Evolutionary conservation across 2,329 filamentous ascomycete genomes (phyloP).

Genomic region (Aspergillus calidoustus): DNA sequence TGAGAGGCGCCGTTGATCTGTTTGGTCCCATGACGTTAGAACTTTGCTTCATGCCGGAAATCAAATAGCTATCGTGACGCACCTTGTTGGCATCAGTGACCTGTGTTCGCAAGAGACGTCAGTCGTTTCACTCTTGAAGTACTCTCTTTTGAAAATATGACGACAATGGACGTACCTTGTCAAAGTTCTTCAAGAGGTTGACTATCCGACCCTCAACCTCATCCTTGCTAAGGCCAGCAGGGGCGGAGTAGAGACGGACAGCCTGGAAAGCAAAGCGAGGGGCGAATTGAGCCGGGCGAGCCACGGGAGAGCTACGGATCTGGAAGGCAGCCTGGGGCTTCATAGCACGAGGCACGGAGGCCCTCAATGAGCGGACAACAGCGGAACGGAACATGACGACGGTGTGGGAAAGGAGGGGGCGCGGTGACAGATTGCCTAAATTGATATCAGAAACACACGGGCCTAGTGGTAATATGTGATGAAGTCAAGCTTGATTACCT

Average conservation of each 20-base stretch:
- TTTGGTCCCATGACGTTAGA: conserved; percentile 29
- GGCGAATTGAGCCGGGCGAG: conserved; percentile 63
- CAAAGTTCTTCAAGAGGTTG: conserved; percentile 91
- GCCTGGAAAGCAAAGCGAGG: conserved; percentile 69
- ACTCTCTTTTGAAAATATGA: not conserved
- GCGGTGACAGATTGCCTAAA: conserved; percentile 15
- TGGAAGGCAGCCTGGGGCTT: conserved; percentile 63
- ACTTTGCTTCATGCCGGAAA: not conserved
- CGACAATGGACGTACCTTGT: conserved; percentile 71
- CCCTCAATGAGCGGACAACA: conserved; percentile 75
- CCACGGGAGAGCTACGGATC: conserved; percentile 64
- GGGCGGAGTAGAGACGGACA: conserved; percentile 85
- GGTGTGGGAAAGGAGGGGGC: conserved; percentile 7
- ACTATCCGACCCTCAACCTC: conserved; percentile 93
- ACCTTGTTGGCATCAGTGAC: conserved; percentile 48
- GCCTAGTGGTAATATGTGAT: conserved; percentile 3
- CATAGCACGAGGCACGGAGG: conserved; percentile 56
- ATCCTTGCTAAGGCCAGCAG: conserved; percentile 74
- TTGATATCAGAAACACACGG: not conserved
- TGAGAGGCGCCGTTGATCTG: conserved; percentile 84
- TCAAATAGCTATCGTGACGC: conserved; percentile 21
- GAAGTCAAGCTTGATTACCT: conserved; percentile 21
- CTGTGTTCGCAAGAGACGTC: conserved; percentile 27
- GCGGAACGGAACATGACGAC: conserved; percentile 86
- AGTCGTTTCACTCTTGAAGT: conserved; percentile 3